Evolutionary conservation across 2,329 filamentous ascomycete genomes (phyloP), one percentile per base, ranked within the genome.

Genomic region (Talaromyces rugulosus): DNA sequence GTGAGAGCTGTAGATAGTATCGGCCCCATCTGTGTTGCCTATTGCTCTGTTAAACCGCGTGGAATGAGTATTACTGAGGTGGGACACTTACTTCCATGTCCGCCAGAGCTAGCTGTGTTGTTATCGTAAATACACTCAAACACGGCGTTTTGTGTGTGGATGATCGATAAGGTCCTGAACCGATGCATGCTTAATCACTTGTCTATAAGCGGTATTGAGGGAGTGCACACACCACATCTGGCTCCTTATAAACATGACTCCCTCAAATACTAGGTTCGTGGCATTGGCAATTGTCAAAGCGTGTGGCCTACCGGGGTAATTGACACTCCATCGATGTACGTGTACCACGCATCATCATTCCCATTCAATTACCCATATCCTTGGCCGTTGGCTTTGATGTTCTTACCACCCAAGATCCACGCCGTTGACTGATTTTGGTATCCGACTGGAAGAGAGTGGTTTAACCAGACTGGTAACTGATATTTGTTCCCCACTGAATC

Each of bases 111-210:
- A 1, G 51, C 28, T 14, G 68, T 70, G 30, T 78, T 85, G 71
- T 85, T 85, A 60, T 85, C 77, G 64, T 80, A 77, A 36, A 86
- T 83, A 63, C 82, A 77, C 56, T 82, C 75, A 6, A 86, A 73
- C 0, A 81, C 70, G 1, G 82, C 71, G 56, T 81, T 71, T 6
- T 78, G 63, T 3, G 80, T 81, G 68, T 81, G 72, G 9, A 81
- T 82, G 33, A 85, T 77, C 1, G 81, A 81, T 77, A 86, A 81
- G 0, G 82, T 82, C 80, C 68, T 40, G 7, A 16, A 33, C 31
- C 8, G 8, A 40, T 68, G 40, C n/a, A 4, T 42, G 27, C 4
- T 28, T 31, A 34, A 8, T 23, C 12, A 36, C n/a, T 2, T 23
- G 23, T 23, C 23, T 23, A 23, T 23, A 23, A 23, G 23, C 23